Percentiles rank a stretch among this genome's conserved stretches.
Conservation (phyloP, 768 basidiomycete genomes). For the Psilocybe cubensis region DNA sequence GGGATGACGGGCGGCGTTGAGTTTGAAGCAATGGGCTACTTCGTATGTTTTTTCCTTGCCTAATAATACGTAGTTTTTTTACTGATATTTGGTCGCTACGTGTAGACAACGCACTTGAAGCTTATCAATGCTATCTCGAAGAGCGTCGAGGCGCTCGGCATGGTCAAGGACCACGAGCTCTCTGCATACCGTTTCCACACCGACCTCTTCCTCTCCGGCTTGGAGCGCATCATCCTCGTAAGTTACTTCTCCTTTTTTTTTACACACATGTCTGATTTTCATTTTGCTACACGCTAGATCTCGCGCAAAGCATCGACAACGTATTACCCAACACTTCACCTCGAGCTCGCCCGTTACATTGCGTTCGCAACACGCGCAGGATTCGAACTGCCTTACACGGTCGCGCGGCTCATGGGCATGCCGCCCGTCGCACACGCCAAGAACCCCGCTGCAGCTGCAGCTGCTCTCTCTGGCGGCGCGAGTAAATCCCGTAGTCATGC, state of each 20-base stretch:
- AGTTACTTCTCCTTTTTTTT: conserved; percentile 24
- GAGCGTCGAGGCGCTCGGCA: conserved; percentile 63
- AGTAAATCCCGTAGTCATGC: no score
- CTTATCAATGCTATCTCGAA: conserved; percentile 82
- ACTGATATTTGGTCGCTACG: no score
- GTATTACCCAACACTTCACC: conserved; percentile 93
- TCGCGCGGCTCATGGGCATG: conserved; percentile 77
- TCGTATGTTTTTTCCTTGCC: conserved; percentile 57
- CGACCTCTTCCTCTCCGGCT: conserved; percentile 88
- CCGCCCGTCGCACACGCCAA: conserved; percentile 72
- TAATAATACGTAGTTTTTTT: not conserved
- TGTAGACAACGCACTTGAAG: conserved; percentile 84
- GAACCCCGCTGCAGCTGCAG: conserved; percentile 23
- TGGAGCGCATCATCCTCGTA: conserved; percentile 91
- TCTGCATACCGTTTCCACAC: conserved; percentile 84
- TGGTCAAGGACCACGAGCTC: conserved; percentile 69
- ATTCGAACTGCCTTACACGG: conserved; percentile 80
- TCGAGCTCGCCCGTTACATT: conserved; percentile 91
- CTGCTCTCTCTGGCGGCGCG: not conserved
- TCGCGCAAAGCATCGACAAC: conserved; percentile 93
- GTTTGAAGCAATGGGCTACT: conserved; percentile 94
- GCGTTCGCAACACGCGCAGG: conserved; percentile 63
- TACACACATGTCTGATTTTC: not conserved
- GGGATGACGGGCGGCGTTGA: conserved; percentile 99
- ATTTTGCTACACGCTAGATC: conserved; percentile 53